Evolutionary conservation across 2,329 filamentous ascomycete genomes (phyloP).

Genomic region (Chaetothyriales sp.): DNA sequence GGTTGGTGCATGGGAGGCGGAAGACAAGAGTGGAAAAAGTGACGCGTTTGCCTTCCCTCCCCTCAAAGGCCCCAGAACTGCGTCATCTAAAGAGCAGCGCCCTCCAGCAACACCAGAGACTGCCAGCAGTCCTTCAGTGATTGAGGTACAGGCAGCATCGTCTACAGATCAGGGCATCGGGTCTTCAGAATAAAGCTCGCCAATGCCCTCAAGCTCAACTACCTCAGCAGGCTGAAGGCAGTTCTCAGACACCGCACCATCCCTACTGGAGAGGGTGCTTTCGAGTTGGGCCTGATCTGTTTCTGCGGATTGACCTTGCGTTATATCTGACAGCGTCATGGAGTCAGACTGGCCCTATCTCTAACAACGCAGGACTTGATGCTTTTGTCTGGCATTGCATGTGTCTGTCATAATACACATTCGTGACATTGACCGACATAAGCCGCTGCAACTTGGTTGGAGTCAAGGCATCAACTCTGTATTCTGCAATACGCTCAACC

Average conservation of each 20-base stretch:
- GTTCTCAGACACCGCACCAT: neutral
- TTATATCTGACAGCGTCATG: too few species aligned
- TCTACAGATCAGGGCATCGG: neutral
- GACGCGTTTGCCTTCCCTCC: slow-evolving; percentile 40
- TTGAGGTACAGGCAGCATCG: slow-evolving; percentile 8
- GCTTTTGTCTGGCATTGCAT: too few species aligned
- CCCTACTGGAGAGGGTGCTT: neutral
- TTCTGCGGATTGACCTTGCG: too few species aligned
- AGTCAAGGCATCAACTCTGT: too few species aligned
- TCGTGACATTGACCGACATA: too few species aligned
- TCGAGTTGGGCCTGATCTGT: neutral
- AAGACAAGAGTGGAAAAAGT: slow-evolving; percentile 34
- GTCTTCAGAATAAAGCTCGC: neutral
- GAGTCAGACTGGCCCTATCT: too few species aligned
- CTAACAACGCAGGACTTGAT: too few species aligned
- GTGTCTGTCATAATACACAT: too few species aligned
- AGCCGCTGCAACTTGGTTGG: too few species aligned
- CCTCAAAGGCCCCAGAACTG: slow-evolving; percentile 30
- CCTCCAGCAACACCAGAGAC: slow-evolving; percentile 12
- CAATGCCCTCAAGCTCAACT: neutral
- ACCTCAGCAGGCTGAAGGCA: too few species aligned
- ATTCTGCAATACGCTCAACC: too few species aligned
- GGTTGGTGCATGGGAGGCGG: slow-evolving; percentile 36
- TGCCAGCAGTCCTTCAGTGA: slow-evolving; percentile 8
- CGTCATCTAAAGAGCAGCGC: slow-evolving; percentile 10